Conservation (phyloP, 1,139 yeast genomes). For the Candida sanyaensis region DNA sequence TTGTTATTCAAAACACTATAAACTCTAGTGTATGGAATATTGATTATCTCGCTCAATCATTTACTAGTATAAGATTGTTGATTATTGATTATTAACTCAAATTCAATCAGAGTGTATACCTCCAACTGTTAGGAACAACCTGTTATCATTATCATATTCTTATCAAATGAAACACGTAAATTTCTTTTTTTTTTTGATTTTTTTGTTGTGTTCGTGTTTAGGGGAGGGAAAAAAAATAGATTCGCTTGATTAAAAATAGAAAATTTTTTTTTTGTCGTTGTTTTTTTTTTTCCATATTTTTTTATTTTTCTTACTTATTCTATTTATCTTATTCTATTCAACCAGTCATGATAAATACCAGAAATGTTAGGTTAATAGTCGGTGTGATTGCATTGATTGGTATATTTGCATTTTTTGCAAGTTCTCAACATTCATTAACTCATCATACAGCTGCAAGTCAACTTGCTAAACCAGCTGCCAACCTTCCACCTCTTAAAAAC, state of each 20-base stretch:
- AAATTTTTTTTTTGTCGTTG: not conserved
- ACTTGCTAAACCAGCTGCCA: conserved; percentile 26
- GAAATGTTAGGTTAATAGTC: conserved; percentile 38
- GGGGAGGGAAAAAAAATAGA: not conserved
- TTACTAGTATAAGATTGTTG: too few species aligned
- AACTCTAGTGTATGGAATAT: too few species aligned
- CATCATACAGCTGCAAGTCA: conserved; percentile 22
- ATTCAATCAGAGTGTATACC: too few species aligned
- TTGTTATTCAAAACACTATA: too few species aligned
- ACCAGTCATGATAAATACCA: conserved; percentile 31
- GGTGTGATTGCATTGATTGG: conserved; percentile 37
- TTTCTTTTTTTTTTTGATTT: not conserved
- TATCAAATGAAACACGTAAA: not conserved
- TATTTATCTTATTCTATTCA: not conserved
- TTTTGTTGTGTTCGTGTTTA: not conserved
- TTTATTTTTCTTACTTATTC: not conserved
- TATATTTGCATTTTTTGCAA: conserved; percentile 37
- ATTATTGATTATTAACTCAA: too few species aligned
- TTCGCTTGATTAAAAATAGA: conserved; percentile 1
- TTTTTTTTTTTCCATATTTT: not conserved
- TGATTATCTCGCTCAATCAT: too few species aligned
- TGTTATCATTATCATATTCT: too few species aligned
- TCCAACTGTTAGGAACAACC: too few species aligned
- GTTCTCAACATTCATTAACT: conserved; percentile 30
- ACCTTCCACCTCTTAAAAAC: conserved; percentile 9